A percentile compares a stretch with the other conserved stretches of the same genome.
phyloP scores from a whole-genome alignment of 306 rosid genomes.

The Alnus glutinosa region DNA sequence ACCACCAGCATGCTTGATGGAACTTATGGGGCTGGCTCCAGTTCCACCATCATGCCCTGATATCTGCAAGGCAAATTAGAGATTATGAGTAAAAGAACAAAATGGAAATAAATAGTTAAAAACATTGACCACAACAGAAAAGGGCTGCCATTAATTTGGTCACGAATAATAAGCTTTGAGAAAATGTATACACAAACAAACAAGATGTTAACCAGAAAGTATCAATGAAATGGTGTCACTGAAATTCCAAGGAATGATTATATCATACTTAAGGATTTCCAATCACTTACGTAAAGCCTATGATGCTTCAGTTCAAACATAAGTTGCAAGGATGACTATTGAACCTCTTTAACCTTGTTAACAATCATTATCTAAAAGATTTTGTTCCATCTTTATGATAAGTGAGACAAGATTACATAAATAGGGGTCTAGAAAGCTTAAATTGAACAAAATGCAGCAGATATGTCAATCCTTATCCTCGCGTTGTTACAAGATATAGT shows the following conservation, averaged over 20 bases:
- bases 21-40: slow-evolving; percentile 98
- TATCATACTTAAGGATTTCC: not conserved
- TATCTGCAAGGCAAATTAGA: slow-evolving; percentile 52
- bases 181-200: not conserved
- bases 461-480: too few relatives aligned
- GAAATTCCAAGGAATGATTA: not conserved
- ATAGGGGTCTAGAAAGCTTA: too few relatives aligned
- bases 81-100: not conserved
- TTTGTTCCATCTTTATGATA: too few relatives aligned
- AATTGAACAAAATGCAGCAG: too few relatives aligned
- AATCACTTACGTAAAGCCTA: not conserved
- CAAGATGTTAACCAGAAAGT: not conserved
- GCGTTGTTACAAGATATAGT: too few relatives aligned
- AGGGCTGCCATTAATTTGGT: too few relatives aligned
- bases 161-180: not conserved
- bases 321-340: not conserved
- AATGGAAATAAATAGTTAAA: not conserved
- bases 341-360: too few relatives aligned
- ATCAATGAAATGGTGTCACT: not conserved
- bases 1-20: slow-evolving; percentile 99
- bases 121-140: not conserved
- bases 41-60: slow-evolving; percentile 99
- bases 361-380: too few relatives aligned
- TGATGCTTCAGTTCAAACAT: not conserved
- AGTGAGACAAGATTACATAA: too few relatives aligned